Evolutionary conservation across 2,329 filamentous ascomycete genomes (phyloP).

Genomic region (Fonsecaea monophora): DNA sequence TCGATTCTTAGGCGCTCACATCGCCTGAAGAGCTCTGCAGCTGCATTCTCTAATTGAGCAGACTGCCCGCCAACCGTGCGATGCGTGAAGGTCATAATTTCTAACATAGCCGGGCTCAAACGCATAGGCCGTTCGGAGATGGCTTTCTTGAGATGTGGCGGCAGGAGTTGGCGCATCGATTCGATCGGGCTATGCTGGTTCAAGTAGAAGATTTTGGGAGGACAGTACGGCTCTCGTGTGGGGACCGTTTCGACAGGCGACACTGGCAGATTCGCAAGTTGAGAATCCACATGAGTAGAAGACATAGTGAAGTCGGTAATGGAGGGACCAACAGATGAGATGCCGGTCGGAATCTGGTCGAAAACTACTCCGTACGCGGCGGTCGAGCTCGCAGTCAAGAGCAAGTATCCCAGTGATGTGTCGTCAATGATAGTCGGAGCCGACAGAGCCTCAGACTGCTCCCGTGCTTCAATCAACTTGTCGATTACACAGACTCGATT

Average conservation of each 20-base stretch:
- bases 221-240: slow-evolving; percentile 49
- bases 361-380: slow-evolving; percentile 60
- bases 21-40: slow-evolving; percentile 60
- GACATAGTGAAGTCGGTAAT: slow-evolving; percentile 29
- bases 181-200: slow-evolving; percentile 34
- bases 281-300: slow-evolving; percentile 26
- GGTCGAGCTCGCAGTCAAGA: slow-evolving; percentile 58
- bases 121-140: slow-evolving; percentile 55
- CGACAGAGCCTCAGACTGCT: slow-evolving; percentile 49
- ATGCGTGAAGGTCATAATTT: slow-evolving; percentile 56
- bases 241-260: slow-evolving; percentile 42
- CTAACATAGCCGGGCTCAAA: slow-evolving; percentile 56
- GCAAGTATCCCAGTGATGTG: slow-evolving; percentile 63
- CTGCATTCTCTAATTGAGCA: slow-evolving; percentile 53
- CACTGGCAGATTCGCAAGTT: slow-evolving; percentile 30
- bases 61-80: slow-evolving; percentile 56
- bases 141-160: slow-evolving; percentile 50
- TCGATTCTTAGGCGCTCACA: slow-evolving; percentile 57
- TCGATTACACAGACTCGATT: slow-evolving; percentile 58
- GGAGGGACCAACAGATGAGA: slow-evolving; percentile 22
- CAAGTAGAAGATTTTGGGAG: slow-evolving; percentile 36
- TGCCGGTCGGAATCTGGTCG: slow-evolving; percentile 53
- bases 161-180: slow-evolving; percentile 43
- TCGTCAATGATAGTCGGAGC: slow-evolving; percentile 62
- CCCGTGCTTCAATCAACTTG: slow-evolving; percentile 51